Evolutionary conservation across 2,329 filamentous ascomycete species (phyloP).

Genomic region (Paecilomyces fulvus): DNA sequence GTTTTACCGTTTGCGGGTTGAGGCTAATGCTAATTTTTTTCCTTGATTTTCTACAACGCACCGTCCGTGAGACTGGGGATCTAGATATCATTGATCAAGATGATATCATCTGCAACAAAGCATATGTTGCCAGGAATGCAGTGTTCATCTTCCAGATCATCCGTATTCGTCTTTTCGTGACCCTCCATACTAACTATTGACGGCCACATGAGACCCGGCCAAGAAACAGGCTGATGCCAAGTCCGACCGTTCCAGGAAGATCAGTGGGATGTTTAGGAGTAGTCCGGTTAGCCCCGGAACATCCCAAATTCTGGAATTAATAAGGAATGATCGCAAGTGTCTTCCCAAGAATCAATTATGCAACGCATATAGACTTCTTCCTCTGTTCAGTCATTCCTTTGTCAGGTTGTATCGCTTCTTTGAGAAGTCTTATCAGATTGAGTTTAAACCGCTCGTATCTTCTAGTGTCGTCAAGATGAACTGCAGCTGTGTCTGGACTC

Average conservation of each 20-base stretch:
- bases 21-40: no score
- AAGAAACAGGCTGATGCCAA: not conserved
- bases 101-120: no score
- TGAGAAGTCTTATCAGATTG: not conserved
- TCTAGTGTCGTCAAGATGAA: not conserved
- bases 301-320: not conserved
- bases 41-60: no score
- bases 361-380: not conserved
- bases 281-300: not conserved
- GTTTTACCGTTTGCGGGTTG: no score
- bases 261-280: not conserved
- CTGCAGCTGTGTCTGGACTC: not conserved
- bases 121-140: no score
- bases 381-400: not conserved
- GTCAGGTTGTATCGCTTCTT: not conserved
- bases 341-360: not conserved
- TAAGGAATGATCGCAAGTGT: not conserved
- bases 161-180: not conserved
- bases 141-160: not conserved
- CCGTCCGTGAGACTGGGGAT: no score
- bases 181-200: not conserved
- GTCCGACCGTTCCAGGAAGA: not conserved
- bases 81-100: no score
- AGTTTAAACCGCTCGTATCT: not conserved
- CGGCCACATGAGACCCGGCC: not conserved